Base-by-base conservation (phyloP, 192 early-diverging fungal genomes). In the Coemansia erecta region DNA sequence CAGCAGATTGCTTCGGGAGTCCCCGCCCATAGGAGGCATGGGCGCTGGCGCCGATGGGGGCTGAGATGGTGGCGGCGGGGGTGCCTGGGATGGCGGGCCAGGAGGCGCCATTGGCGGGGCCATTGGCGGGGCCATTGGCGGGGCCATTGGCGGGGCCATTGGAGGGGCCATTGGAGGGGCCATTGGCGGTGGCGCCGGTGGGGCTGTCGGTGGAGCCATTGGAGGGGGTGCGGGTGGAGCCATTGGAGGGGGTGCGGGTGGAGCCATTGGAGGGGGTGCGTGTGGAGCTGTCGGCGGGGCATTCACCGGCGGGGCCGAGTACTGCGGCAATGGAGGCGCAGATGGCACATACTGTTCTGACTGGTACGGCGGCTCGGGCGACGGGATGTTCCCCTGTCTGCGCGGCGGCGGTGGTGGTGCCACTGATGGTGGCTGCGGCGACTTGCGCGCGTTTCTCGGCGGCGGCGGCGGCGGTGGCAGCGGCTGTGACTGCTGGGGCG, bases 1-100 rank as follows among this genome's bases (percentile, higher is more conserved):
- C 41, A 80, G 52, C 49, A 80, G 72, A 15, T 56, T 60, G 23
- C 40, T 59, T 37, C 77, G 45, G 17, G 60, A 35, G 35, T 70
- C 68, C 12, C 71, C 64, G 8, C 63, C 73, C 18, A 13, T 52
- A 42, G 65, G 22, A n/a, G 64, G 48, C 15, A 24, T 48, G 14
- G 35, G 40, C 19, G 14, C 19, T 46, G 60, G 53, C 28, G 39
- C 33, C 44, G 55, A 14, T 49, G 48, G 46, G 40, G 51, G 58
- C 39, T 23, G 24, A 19, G 39, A 21, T 48, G 61, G 63, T 51
- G 47, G 58, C 0, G 54, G 59, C 44, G 61, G 24, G 0, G 59
- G 53, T 54, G 35, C 53, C 18, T 48, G n/a, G 8, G 22, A 23
- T 24, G 48, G 48, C 7, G 48, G 48, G 4, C 19, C 48, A 18